Base-by-base conservation (phyloP, 2,329 filamentous ascomycete genomes). In the Colletotrichum eleusines region DNA sequence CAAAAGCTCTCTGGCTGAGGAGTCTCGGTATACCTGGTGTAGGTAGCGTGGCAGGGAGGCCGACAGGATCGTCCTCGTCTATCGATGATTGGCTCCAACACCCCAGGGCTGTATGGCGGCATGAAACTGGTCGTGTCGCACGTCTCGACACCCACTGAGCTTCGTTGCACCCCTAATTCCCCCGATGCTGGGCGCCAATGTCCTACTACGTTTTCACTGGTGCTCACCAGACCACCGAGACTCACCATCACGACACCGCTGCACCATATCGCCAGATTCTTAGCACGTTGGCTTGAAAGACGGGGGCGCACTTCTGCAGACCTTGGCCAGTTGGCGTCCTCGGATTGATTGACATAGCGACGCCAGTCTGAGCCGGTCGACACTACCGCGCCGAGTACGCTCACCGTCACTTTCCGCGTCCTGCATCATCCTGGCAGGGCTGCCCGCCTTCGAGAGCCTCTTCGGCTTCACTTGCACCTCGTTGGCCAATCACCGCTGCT, bases 61-160 rank as follows among this genome's bases (percentile, higher is more conserved):
- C 58, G 26, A 53, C 35, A 63, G 40, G 38, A 55, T 50, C 53
- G 53, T 35, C 60, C 54, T 53, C 55, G 40, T 70, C 59, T 38
- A 59, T 35, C 50, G 46, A 16, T 69, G 53, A 72, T 69, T 72
- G 69, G 69, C 66, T 60, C 40, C 26, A 9, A 31, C 18, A 28
- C n/a, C 23, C 61, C 23, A 44, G 28, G 66, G 66, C 69, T 63
- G 69, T 46, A 48, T 70, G 31, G 7, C 7, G 26, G 46, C 64
- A 65, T 73, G 72, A 73, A 73, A 73, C 72, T 20, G 51, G 69
- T 63, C 38, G 69, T 54, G 72, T 73, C 72, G 72, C 72, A 72
- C 53, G 55, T 73, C 70, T 73, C 62, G 51, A 72, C 69, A 72
- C 72, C 69, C 50, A 62, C 61, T 66, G 57, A 38, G 46, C 71